phyloP scores from a whole-genome alignment of 176 grass and related monocot species.

The Poa pratensis region DNA sequence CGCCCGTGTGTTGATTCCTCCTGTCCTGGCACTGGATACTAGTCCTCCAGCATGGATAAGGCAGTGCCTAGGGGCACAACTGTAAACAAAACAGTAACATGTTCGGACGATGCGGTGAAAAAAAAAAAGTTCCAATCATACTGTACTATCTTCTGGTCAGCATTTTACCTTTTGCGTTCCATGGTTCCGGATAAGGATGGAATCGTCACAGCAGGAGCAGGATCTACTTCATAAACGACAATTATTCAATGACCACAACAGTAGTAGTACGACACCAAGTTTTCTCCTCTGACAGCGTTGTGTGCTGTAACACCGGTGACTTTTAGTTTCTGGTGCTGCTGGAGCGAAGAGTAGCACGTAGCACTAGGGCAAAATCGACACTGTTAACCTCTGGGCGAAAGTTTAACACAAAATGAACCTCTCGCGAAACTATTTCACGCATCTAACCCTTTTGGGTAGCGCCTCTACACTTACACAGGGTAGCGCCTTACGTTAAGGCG shows the following conservation, averaged over 20 bases:
- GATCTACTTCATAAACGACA: not conserved
- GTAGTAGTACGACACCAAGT: not conserved
- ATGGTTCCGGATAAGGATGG: not conserved
- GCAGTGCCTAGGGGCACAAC: not conserved
- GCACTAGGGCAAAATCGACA: too few species aligned
- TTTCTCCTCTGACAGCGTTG: not conserved
- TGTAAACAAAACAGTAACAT: not conserved
- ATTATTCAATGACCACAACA: not conserved
- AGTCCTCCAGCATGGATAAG: not conserved
- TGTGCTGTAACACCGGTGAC: not conserved
- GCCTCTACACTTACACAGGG: too few species aligned
- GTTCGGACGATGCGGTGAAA: not conserved
- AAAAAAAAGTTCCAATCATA: not conserved
- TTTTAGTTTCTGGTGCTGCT: not conserved
- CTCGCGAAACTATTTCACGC: too few species aligned
- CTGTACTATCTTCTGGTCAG: not conserved
- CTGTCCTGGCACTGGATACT: not conserved
- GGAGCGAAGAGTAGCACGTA: too few species aligned
- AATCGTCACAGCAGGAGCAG: not conserved
- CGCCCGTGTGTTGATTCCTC: slow-evolving; percentile 18
- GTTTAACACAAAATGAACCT: too few species aligned
- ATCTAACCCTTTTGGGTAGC: too few species aligned
- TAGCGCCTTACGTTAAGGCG: too few species aligned
- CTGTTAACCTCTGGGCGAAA: too few species aligned
- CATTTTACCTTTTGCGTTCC: not conserved